Evolutionary conservation across 352 stramenopile species (phyloP).

Genomic region (Pythium aphanidermatum): DNA sequence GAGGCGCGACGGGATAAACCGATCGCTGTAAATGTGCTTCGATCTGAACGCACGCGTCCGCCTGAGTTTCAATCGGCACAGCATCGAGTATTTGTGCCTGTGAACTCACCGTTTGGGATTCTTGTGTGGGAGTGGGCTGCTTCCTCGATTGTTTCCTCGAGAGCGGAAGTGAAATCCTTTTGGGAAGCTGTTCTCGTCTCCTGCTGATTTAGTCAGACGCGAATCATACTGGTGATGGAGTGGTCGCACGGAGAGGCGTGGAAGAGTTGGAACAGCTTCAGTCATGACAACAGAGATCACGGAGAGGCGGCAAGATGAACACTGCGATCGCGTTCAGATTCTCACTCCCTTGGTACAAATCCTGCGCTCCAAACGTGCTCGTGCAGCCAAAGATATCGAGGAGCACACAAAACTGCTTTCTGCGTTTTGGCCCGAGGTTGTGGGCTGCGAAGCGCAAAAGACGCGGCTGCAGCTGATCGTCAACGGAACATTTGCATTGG

Average conservation of each 20-base stretch:
- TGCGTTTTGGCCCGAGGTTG: no score
- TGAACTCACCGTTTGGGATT: constrained; percentile 40
- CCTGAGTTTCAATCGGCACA: not conserved
- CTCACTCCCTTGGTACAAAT: not conserved
- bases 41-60: constrained; percentile 24
- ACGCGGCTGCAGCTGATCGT: no score
- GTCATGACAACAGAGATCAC: constrained; percentile 10
- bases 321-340: not conserved
- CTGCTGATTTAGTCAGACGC: constrained; percentile 5
- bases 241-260: constrained; percentile 18
- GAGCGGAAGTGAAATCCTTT: constrained; percentile 3
- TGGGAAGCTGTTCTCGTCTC: constrained; percentile 16
- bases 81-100: not conserved
- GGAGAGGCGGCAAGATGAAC: not conserved
- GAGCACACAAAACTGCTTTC: no score
- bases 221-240: constrained; percentile 54
- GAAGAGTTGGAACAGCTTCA: constrained; percentile 6
- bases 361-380: no score
- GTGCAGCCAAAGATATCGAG: constrained; percentile 20
- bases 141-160: constrained; percentile 12
- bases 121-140: constrained; percentile 32
- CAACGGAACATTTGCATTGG: no score
- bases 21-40: constrained; percentile 84
- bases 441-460: no score
- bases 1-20: constrained; percentile 76